Evolutionary conservation across 2,329 filamentous ascomycete genomes (phyloP), one percentile per base, ranked within the genome.

Genomic region (Sporothrix pseudoabietina): DNA sequence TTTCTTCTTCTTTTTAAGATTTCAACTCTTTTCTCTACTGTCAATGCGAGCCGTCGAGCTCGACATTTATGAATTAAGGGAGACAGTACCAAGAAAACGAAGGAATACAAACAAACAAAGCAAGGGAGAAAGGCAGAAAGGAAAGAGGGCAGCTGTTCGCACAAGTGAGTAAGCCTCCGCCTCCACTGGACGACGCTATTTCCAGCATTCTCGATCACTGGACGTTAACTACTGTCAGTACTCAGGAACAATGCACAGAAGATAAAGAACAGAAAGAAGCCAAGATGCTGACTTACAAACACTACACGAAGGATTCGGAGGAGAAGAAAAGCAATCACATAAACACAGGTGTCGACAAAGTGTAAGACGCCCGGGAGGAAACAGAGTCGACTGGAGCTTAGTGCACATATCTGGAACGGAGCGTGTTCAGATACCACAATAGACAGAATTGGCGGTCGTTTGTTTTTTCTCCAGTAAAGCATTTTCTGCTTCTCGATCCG

Each of bases 121-220:
- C 22, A 66, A 66, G 22, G 68, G 35, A 70, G 47, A 19, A 49
- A 12, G 49, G 22, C 19, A 32, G 47, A 19, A 49, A 12, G 49
- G 22, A n/a, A 32, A 49, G 12, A 9, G 30, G 10, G 32, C 32
- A 6, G 32, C 19, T 59, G 47, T 41, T 22, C 19, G n/a, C 30
- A 22, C 47, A 5, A 52, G 12, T 69, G 44, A 69, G 65, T 52
- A 54, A 69, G 65, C 65, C 14, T 54, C 41, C 47, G 30, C 26
- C 30, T 54, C 44, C 35, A 63, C 35, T 41, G 35, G n/a, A 41
- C 19, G 35, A 35, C 35, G 59, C 19, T 6, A 41, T 54, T 26
- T 54, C 44, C 47, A 22, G 47, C 16, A n/a, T 52, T 22, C 22
- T 32, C n/a, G 65, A 30, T 39, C 35, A 26, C 35, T 26, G 35